Base-by-base conservation (phyloP, 2,329 filamentous ascomycete genomes). In the Aspergillus ibericus region DNA sequence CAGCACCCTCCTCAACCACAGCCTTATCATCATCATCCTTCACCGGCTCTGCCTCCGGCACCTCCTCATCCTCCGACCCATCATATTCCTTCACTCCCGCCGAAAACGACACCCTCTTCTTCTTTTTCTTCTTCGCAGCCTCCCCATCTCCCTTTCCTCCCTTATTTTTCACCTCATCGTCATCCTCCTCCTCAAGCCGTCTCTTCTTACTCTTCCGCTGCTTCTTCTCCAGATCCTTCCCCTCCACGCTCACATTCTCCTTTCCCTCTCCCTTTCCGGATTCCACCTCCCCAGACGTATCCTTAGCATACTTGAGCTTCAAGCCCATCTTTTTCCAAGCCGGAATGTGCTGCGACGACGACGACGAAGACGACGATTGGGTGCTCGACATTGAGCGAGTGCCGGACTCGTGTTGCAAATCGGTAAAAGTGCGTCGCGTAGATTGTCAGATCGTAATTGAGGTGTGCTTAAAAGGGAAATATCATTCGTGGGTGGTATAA, bases 31-130 rank as follows among this genome's bases (percentile, higher is more conserved):
- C 56, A 22, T 34, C 52, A 55, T 55, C 52, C 27, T 29, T 32
- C 46, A 25, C 38, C 36, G n/a, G n/a, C 10, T 46, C 53, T 20
- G 38, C 4, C 20, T 53, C 58, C 5, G 32, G 18, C 53, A 51
- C 16, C n/a, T 59, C 58, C 34, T 52, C 59, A 3, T 56, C 53
- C 56, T 79, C 84, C 59, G 81, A 79, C 18, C 82, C 84, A 70
- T 88, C 85, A 47, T 81, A 73, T 6, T 72, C 75, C 68, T 89
- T 88, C 3, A 85, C 86, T 52, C 87, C 86, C 7, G 83, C 78
- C 1, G 86, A 83, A 69, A 90, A 89, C 1, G 85, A 83, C 8
- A 90, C 87, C 4, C 83, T 85, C 70, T 88, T 88, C 61, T 70
- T 70, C 61, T 68, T 64, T 34, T 66, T 66, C 18, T 57, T 60